Percentiles rank a stretch among this genome's conserved stretches.
Conservation (phyloP, 805 yeast genomes). For the Pichia gijzeniarum region DNA sequence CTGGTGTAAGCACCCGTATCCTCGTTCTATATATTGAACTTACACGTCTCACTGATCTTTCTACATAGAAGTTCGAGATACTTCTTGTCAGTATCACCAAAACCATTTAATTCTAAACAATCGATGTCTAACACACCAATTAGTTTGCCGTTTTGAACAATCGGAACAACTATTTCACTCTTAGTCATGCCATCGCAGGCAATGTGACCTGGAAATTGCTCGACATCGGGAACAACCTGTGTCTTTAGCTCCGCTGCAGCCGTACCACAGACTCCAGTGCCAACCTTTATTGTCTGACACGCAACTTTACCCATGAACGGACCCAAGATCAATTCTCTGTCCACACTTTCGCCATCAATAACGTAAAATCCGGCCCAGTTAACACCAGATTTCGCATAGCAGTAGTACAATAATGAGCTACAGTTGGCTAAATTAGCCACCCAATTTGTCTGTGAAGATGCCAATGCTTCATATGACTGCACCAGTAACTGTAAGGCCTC, state of each 20-base stretch:
- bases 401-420: constrained; percentile 83
- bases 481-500: constrained; percentile 56
- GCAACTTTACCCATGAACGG: constrained; percentile 98
- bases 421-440: constrained; percentile 85
- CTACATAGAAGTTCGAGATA: constrained; percentile 55
- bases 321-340: constrained; percentile 58
- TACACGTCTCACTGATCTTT: constrained; percentile 46
- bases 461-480: constrained; percentile 58
- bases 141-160: constrained; percentile 36
- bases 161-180: constrained; percentile 91
- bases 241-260: constrained; percentile 58
- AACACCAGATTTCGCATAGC: constrained; percentile 56
- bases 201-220: constrained; percentile 82
- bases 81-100: constrained; percentile 54
- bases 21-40: constrained; percentile 30
- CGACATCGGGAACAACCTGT: constrained; percentile 74
- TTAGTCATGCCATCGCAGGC: constrained; percentile 96
- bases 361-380: constrained; percentile 96
- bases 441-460: constrained; percentile 68
- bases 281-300: constrained; percentile 73
- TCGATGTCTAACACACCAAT: constrained; percentile 86
- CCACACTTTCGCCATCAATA: constrained; percentile 30
- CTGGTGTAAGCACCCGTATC: too few relatives aligned
- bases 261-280: constrained; percentile 87
- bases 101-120: constrained; percentile 58